Base-by-base conservation (phyloP, 2,329 filamentous ascomycete genomes). In the Septoria petroselini region DNA sequence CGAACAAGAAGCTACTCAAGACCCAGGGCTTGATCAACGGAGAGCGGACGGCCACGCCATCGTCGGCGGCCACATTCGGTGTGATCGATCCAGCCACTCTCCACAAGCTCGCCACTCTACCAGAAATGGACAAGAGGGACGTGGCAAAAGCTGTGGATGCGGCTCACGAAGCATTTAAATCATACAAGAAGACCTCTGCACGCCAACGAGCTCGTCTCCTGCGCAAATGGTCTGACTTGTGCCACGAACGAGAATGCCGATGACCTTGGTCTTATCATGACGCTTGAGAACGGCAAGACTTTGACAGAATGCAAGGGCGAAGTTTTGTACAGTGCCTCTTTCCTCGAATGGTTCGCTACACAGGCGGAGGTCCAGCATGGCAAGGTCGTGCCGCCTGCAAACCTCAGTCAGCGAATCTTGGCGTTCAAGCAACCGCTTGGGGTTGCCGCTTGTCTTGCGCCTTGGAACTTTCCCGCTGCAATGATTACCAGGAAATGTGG, bases 401-500 rank as follows among this genome's bases (percentile, higher is more conserved):
- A 58, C 34, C 42, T 53, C 8, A 52, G 45, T 42, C 58, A 58
- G 38, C 21, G 58, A 8, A 53, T 66, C 11, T 37, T 65, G 1
- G 63, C 61, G 7, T 48, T 64, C 41, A 63, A 60, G 38, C 51
- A 67, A 43, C 65, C 65, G 1, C 42, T 65, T 7, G 65, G 65
- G 1, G 62, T 67, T 2, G 53, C 48, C 5, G 61, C 52, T 12
- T 48, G 57, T 52, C 49, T 66, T 12, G 54, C 58, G 2, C 64
- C 65, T 1, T 66, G 65, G 64, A 67, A 67, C 42, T 64, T 65
- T 23, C 63, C 63, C 2, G 45, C 54, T 8, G 65, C 66, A 5
- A 68, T 75, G 73, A 71, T 74, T 3, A 60, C 62, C 4, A 45
- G 67, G 5, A 68, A 69, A 39, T 41, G 58, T 19, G 66, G 53